A percentile compares a stretch with the other conserved stretches of the same genome.
phyloP scores from a whole-genome alignment of 768 basidiomycete genomes.

The Phallus indusiatus region DNA sequence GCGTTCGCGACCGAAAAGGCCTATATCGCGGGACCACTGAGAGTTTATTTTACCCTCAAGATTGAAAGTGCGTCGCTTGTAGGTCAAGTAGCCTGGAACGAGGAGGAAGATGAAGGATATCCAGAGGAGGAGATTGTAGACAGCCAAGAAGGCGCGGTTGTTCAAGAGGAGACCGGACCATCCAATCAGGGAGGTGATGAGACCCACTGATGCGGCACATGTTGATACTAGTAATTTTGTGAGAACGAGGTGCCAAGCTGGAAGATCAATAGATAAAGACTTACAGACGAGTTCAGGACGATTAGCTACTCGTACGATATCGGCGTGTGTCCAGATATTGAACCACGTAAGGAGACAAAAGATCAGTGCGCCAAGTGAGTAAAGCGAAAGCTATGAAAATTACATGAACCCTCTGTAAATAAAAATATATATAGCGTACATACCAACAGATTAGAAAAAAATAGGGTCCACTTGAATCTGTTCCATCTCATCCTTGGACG shows the following conservation, averaged over 20 bases:
- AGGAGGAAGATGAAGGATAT: constrained; percentile 29
- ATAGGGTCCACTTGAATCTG: constrained; percentile 32
- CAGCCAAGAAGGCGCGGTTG: constrained; percentile 32
- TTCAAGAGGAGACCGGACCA: constrained; percentile 34
- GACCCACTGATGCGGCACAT: constrained; percentile 24
- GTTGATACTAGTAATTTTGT: constrained; percentile 26
- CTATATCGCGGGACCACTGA: constrained; percentile 29
- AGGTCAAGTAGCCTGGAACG: constrained; percentile 32
- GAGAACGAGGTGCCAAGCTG: too few species aligned
- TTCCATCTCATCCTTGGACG: constrained; percentile 28
- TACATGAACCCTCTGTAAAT: background rate
- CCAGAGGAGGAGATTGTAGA: constrained; percentile 32
- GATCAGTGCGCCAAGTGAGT: constrained; percentile 26
- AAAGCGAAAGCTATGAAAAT: constrained; percentile 24
- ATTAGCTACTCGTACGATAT: constrained; percentile 31
- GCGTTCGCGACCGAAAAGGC: constrained; percentile 23
- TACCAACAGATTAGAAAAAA: constrained; percentile 27
- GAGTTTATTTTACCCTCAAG: constrained; percentile 33
- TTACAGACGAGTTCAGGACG: constrained; percentile 27
- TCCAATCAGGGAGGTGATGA: constrained; percentile 30
- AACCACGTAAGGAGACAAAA: constrained; percentile 32
- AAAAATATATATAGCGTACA: constrained; percentile 12
- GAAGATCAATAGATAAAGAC: too few species aligned
- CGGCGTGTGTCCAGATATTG: constrained; percentile 29
- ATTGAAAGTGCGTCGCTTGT: constrained; percentile 31